Conservation (phyloP, 2,329 filamentous ascomycete species). For the Xylaria sp. region DNA sequence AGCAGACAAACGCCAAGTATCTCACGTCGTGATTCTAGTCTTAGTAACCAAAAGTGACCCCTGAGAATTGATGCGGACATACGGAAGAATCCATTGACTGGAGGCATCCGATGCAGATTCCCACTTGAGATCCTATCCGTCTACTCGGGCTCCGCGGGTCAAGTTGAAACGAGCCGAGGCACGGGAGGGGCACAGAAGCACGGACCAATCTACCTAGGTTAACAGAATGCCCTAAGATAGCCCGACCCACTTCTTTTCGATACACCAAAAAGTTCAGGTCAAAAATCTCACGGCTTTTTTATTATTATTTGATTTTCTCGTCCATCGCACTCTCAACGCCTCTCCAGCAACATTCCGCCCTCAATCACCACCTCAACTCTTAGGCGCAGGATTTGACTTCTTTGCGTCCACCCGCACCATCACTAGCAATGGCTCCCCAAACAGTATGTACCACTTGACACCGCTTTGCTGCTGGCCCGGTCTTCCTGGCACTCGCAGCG, state of each 20-base stretch:
- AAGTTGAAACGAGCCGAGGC: too few relatives aligned
- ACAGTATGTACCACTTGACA: conserved; percentile 79
- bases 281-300: conserved; percentile 31
- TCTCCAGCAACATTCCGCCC: conserved; percentile 21
- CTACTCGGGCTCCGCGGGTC: too few relatives aligned
- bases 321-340: conserved; percentile 7
- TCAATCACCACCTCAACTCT: conserved; percentile 29
- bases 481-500: conserved; percentile 41
- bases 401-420: conserved; percentile 65
- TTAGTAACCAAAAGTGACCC: too few relatives aligned
- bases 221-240: conserved; percentile 25
- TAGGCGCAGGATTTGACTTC: conserved; percentile 58
- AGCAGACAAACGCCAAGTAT: too few relatives aligned
- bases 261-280: conserved; percentile 38
- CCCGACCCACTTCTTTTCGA: conserved; percentile 28
- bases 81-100: too few relatives aligned
- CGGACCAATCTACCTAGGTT: conserved; percentile 16
- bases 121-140: too few relatives aligned
- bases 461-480: conserved; percentile 92
- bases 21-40: too few relatives aligned
- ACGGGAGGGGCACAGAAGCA: too few relatives aligned
- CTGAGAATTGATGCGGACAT: too few relatives aligned
- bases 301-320: conserved; percentile 10
- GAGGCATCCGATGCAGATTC: too few relatives aligned
- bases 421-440: conserved; percentile 77